Percentiles rank a stretch among this genome's conserved stretches.
Evolutionary conservation across 163 green algal genomes (phyloP).

Genomic region (Volvox carteri): DNA sequence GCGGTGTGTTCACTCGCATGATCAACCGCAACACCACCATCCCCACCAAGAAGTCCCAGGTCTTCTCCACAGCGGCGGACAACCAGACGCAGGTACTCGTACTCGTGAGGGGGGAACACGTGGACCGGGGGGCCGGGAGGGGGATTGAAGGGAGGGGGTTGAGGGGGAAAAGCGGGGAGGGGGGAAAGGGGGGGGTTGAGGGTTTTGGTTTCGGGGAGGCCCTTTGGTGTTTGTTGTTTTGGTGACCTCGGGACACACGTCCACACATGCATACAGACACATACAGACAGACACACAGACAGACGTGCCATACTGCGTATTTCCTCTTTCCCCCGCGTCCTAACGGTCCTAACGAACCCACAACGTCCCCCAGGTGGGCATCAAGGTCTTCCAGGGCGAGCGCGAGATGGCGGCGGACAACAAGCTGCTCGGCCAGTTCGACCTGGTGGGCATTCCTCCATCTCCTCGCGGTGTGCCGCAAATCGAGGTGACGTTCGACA

Average conservation of each 20-base stretch:
- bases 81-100: constrained; percentile 92
- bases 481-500: constrained; percentile 97
- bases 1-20: constrained; percentile 95
- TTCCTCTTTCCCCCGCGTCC: too few species aligned
- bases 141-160: background rate
- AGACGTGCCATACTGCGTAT: too few species aligned
- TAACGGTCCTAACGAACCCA: too few species aligned
- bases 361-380: constrained; percentile 81
- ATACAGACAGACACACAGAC: too few species aligned
- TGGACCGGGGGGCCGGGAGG: too few species aligned
- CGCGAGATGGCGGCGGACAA: constrained; percentile 86
- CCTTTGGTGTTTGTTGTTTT: too few species aligned
- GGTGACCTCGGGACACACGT: too few species aligned
- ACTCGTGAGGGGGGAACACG: too few species aligned
- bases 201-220: too few species aligned
- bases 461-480: constrained; percentile 90
- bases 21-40: constrained; percentile 96
- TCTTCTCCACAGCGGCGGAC: constrained; percentile 95
- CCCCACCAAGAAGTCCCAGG: constrained; percentile 94
- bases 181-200: background rate
- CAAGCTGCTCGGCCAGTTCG: constrained; percentile 95
- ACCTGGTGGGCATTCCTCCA: constrained; percentile 92
- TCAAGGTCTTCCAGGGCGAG: constrained; percentile 96
- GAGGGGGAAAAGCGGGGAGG: background rate
- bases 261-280: too few species aligned